Evolutionary conservation across 2,329 filamentous ascomycete species (phyloP).

Genomic region (Proliferodiscus dingleyae): DNA sequence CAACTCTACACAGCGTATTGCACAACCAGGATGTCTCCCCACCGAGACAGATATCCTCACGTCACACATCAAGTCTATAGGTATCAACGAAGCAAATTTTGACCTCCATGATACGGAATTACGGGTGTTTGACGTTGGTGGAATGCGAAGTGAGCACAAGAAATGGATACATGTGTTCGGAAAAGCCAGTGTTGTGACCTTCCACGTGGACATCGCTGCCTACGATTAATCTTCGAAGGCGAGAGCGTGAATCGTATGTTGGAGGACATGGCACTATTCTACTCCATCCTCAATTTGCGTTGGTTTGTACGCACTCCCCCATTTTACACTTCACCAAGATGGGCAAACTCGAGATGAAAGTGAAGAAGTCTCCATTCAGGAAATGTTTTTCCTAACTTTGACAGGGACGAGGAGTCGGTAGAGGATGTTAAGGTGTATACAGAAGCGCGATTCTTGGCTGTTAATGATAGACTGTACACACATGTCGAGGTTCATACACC

Average conservation of each 20-base stretch:
- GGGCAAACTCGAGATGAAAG: slow-evolving; percentile 70
- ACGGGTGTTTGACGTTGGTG: slow-evolving; percentile 96
- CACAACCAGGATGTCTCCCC: slow-evolving; percentile 86
- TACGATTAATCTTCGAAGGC: slow-evolving; percentile 48
- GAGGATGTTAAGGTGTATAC: slow-evolving; percentile 6
- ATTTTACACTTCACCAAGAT: slow-evolving; percentile 74
- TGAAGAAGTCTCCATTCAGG: slow-evolving; percentile 68
- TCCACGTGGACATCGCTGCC: slow-evolving; percentile 93
- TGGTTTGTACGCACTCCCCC: slow-evolving; percentile 69
- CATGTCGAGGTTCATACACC: background rate
- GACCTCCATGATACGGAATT: slow-evolving; percentile 81
- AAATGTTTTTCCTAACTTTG: slow-evolving; percentile 72
- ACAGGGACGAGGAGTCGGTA: slow-evolving; percentile 38
- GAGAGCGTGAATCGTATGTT: background rate
- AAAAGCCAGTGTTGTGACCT: slow-evolving; percentile 94
- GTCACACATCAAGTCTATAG: slow-evolving; percentile 94
- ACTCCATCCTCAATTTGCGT: slow-evolving; percentile 67
- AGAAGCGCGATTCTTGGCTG: background rate
- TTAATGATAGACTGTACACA: background rate
- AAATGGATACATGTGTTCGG: slow-evolving; percentile 99
- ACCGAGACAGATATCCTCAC: slow-evolving; percentile 93
- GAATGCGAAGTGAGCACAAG: slow-evolving; percentile 92
- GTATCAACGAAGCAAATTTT: slow-evolving; percentile 95
- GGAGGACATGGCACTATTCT: slow-evolving; percentile 47
- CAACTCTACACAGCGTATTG: slow-evolving; percentile 88